phyloP scores from a whole-genome alignment of 2,329 filamentous ascomycete species.

The Clonostachys sp. region DNA sequence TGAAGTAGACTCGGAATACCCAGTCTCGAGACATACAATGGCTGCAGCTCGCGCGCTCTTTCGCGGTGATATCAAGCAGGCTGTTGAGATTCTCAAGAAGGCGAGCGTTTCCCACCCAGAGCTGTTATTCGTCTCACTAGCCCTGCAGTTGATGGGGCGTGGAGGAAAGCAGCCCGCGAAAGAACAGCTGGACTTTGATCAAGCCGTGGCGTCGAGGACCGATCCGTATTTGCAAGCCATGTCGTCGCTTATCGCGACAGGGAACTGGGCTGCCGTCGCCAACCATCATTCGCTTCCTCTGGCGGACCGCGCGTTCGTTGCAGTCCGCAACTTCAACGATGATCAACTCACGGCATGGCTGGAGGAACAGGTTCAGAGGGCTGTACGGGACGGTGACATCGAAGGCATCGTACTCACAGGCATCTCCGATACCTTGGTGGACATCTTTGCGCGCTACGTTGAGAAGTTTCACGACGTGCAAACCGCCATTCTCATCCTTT shows the following conservation, averaged over 20 bases:
- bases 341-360: slow-evolving; percentile 64
- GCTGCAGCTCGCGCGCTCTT: slow-evolving; percentile 74
- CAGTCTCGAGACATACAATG: slow-evolving; percentile 62
- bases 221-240: slow-evolving; percentile 79
- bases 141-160: slow-evolving; percentile 57
- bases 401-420: slow-evolving; percentile 76
- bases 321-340: slow-evolving; percentile 62
- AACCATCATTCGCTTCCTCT: slow-evolving; percentile 70
- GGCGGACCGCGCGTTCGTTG: slow-evolving; percentile 69
- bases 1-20: slow-evolving; percentile 36
- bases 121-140: slow-evolving; percentile 63
- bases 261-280: slow-evolving; percentile 71
- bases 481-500: slow-evolving; percentile 70
- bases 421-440: slow-evolving; percentile 66
- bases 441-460: slow-evolving; percentile 73
- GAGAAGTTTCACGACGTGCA: slow-evolving; percentile 74
- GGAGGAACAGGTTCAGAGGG: slow-evolving; percentile 55
- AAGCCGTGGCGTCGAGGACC: slow-evolving; percentile 55
- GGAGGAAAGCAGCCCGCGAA: slow-evolving; percentile 37
- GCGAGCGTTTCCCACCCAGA: slow-evolving; percentile 60
- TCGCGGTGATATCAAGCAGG: slow-evolving; percentile 62
- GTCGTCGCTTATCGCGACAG: slow-evolving; percentile 71
- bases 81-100: slow-evolving; percentile 64
- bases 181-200: slow-evolving; percentile 53
- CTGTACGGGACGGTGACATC: slow-evolving; percentile 63